Evolutionary conservation across 805 yeast genomes (phyloP), one percentile per base, ranked within the genome.

Genomic region (Kuraishia borneana): DNA sequence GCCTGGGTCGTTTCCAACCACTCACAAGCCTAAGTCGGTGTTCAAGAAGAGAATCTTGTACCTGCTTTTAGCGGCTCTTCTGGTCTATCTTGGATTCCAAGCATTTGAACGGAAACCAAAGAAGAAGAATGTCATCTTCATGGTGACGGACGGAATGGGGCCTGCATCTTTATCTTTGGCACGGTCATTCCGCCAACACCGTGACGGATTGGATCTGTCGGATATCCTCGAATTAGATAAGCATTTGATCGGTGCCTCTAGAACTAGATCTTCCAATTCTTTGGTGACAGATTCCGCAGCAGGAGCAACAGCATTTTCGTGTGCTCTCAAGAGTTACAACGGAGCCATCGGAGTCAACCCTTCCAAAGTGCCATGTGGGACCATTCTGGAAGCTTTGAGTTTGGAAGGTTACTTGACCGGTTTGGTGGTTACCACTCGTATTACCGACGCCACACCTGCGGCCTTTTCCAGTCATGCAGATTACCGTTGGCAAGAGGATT

Each of bases 81-180:
- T n/a, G n/a, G n/a, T n/a, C n/a, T n/a, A n/a, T n/a, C n/a, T n/a
- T n/a, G n/a, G n/a, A n/a, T n/a, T n/a, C n/a, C n/a, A n/a, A n/a
- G n/a, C n/a, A n/a, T n/a, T n/a, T n/a, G n/a, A n/a, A n/a, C n/a
- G n/a, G n/a, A n/a, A n/a, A n/a, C n/a, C n/a, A n/a, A n/a, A n/a
- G n/a, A 83, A 82, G 63, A 77, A 73, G 48, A 85, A 85, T 47
- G 69, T 87, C 37, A 80, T 85, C 34, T 83, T 85, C 62, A 76
- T 85, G 72, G 95, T 85, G 21, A 78, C 94, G 3, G 96, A 85
- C 54, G 96, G 96, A n/a, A 84, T 85, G 80, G 95, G 95, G 0
- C 95, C 95, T 3, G 80, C 94, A 0, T 79, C 94, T 2, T 57
- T 85, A 38, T 78, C 92, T 2, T 57, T 85, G 52, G 76, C 95